Evolutionary conservation across 495 filamentous ascomycete species (phyloP).

Genomic region (Penicillium herquei): DNA sequence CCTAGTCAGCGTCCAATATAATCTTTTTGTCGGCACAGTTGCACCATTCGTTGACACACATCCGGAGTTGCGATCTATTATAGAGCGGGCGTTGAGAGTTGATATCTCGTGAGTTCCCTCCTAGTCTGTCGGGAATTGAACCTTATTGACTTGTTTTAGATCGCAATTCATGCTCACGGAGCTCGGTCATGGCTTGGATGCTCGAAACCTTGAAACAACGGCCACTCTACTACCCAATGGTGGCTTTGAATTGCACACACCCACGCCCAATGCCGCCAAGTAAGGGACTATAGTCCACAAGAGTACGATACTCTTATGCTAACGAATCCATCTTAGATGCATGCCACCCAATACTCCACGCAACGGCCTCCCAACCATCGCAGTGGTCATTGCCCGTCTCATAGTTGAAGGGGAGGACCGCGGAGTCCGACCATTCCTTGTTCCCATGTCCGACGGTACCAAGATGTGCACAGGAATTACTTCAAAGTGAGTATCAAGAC

Average conservation of each 20-base stretch:
- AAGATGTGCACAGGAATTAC: constrained; percentile 27
- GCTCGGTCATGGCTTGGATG: constrained; percentile 38
- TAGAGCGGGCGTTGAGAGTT: background rate
- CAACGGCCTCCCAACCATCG: constrained; percentile 23
- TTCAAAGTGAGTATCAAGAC: constrained; percentile 4
- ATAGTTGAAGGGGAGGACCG: constrained; percentile 23
- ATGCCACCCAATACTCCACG: constrained; percentile 36
- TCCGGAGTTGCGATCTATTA: constrained; percentile 25
- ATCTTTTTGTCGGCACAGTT: constrained; percentile 37
- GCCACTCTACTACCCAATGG: constrained; percentile 32
- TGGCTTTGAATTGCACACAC: constrained; percentile 32
- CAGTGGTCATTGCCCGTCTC: constrained; percentile 31
- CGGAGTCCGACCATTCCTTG: constrained; percentile 28
- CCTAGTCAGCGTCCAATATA: constrained; percentile 35
- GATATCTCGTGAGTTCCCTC: constrained; percentile 1
- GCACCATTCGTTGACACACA: constrained; percentile 27
- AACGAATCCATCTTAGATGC: constrained; percentile 11
- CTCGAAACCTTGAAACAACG: constrained; percentile 37
- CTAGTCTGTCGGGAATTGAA: background rate
- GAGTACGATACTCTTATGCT: background rate
- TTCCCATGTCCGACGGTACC: constrained; percentile 22
- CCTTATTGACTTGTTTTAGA: background rate
- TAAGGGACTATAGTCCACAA: constrained; percentile 1
- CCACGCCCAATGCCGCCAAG: constrained; percentile 25
- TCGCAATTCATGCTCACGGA: constrained; percentile 36